These are phyloP conservation scores for Pichia sp. DNA, from an alignment of 1,139 yeast species.

Conservation along the genomic window DNA sequence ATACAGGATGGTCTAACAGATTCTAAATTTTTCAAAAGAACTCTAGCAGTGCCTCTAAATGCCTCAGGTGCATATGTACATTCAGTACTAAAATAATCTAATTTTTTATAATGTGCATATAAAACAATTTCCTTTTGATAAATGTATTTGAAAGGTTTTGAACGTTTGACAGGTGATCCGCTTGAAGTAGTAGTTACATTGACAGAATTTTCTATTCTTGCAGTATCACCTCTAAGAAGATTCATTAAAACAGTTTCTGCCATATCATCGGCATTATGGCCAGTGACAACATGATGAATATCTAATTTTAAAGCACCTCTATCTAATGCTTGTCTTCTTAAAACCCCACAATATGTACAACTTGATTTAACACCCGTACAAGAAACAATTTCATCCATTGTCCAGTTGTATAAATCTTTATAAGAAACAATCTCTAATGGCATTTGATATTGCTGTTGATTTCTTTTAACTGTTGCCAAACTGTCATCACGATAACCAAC, in stretches of 20 bases:
- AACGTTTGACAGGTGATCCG: conserved; percentile 79
- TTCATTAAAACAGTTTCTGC: conserved; percentile 98
- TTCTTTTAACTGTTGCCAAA: conserved; percentile 90
- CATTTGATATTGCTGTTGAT: conserved; percentile 80
- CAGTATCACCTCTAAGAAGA: conserved; percentile 89
- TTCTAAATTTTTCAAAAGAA: conserved; percentile 81
- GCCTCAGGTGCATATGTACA: conserved; percentile 99
- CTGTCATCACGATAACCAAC: conserved; percentile 97
- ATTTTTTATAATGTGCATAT: conserved; percentile 91
- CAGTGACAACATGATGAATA: conserved; percentile 89
- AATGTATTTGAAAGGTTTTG: conserved; percentile 92
- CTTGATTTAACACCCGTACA: conserved; percentile 92
- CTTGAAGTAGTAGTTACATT: conserved; percentile 73
- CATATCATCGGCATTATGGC: conserved; percentile 98
- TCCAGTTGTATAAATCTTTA: conserved; percentile 87
- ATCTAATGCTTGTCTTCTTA: conserved; percentile 92
- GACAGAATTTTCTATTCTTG: conserved; percentile 86
- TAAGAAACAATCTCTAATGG: conserved; percentile 88
- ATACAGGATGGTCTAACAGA: conserved; percentile 89
- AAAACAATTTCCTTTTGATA: conserved; percentile 96
- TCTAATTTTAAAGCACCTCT: conserved; percentile 90
- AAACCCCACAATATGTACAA: conserved; percentile 97
- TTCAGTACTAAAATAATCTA: conserved; percentile 95
- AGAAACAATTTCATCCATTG: conserved; percentile 96
- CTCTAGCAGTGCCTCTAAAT: conserved; percentile 94